Evolutionary conservation across 106 monocot genomes (phyloP), one percentile per base, ranked within the genome.

Genomic region (Agapanthus africanus): DNA sequence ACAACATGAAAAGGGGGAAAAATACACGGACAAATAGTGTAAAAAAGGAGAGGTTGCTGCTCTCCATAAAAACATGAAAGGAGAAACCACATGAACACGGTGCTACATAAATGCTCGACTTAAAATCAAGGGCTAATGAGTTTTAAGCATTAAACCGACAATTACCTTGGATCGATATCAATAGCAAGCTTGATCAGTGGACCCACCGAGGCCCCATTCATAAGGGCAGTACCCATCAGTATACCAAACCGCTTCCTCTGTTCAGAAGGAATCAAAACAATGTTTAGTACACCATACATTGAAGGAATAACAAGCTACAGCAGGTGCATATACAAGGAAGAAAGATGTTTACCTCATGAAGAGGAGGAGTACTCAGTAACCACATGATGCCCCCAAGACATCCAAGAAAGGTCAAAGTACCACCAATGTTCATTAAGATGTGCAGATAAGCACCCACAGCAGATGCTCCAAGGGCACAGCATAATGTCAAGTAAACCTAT

Each of bases 191-290:
- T 32, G 63, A 92, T 80, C 59, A 99, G 68, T 37, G 88, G 89
- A 22, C 97, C 97, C 6, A 99, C 32, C 18, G 87, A 65, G 34
- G 92, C 87, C 34, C 97, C 97, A 75, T 99, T 65, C 3, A 99
- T 67, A 28, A 76, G 31, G 16, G 89, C 75, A 70, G 77, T 50
- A 0, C 73, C 78, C 89, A 99, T 84, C 71, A 99, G 56, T 62
- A 92, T 68, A 32, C 81, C 79, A 59, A 84, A 76, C 22, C 84
- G 71, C 65, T 88, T 84, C 68, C 76, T 79, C 88, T 88, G 78
- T 63, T 69, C 74, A 70, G 25, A 40, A 19, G 18, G 19, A n/a
- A 35, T 19, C 41, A 15, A 42, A 26, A 44, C 11, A 44, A 32
- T n/a, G n/a, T n/a, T n/a, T n/a, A n/a, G n/a, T n/a, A n/a, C n/a